Base-by-base conservation (phyloP, 2,329 filamentous ascomycete species). In the Diplocarpon mali region DNA sequence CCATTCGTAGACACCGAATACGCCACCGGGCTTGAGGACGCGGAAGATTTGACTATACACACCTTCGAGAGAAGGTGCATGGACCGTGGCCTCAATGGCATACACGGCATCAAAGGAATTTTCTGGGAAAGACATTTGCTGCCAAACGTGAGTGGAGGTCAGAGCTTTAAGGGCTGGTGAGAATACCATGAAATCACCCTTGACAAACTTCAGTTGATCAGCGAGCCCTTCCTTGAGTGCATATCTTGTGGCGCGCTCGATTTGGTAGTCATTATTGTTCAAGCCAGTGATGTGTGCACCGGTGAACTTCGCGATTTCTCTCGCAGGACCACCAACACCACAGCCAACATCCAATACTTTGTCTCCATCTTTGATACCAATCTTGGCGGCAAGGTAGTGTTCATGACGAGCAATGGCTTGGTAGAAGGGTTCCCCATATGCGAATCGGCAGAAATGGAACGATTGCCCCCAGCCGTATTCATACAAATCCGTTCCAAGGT, bases 181-280 rank as follows among this genome's bases (percentile, higher is more conserved):
- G 35, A 65, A 35, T 64, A 73, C 71, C 90, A 96, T 96, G 65
- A 98, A 98, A 62, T 96, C 90, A 46, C 89, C 92, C 76, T 96
- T 95, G 62, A 87, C 83, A 58, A 88, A 96, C 51, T 74, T 74
- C 55, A 95, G 70, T 70, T 95, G 88, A 60, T 86, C 66, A 1
- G 82, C 75, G 41, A 96, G 71, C 42, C 81, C 80, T 67, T 94
- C 87, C 68, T 89, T 87, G 50, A 75, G 67, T 3, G 89, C 87
- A 63, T 96, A 96, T 46, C 75, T 72, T 15, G 81, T 89, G n/a
- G 89, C 90, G 54, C 92, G 85, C 64, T 95, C 80, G 56, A 96
- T 95, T 70, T 96, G 92, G 72, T 96, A 96, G 70, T 96, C 87
- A 68, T 96, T 96, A 79, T 95, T 96, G 80, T 96, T 98, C 64